Conservation (phyloP, 2,329 filamentous ascomycete genomes). For the Venturia pyrina region DNA sequence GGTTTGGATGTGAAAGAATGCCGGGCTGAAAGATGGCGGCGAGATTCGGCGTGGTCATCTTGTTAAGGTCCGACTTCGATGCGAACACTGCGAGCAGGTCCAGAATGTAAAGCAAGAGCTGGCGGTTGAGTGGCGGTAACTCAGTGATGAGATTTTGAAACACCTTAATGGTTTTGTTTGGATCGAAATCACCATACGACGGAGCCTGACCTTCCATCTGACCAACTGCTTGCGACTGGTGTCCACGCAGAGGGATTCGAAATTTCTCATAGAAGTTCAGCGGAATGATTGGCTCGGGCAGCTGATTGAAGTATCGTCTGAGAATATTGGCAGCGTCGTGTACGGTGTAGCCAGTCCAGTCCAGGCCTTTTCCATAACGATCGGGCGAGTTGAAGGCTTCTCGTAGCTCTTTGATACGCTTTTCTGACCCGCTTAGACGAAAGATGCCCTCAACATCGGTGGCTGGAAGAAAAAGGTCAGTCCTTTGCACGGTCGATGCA, state of each 20-base stretch:
- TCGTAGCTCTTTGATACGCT: constrained; percentile 95
- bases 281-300: constrained; percentile 93
- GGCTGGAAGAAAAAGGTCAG: constrained; percentile 41
- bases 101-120: constrained; percentile 88
- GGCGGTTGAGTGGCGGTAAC: constrained; percentile 82
- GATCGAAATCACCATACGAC: constrained; percentile 63
- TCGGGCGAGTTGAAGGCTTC: constrained; percentile 87
- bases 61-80: constrained; percentile 90
- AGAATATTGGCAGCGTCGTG: constrained; percentile 97
- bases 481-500: not conserved
- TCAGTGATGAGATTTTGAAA: constrained; percentile 91
- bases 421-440: constrained; percentile 88
- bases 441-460: constrained; percentile 96
- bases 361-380: constrained; percentile 88
- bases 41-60: constrained; percentile 91
- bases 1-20: constrained; percentile 83
- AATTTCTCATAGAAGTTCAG: constrained; percentile 88
- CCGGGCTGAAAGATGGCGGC: constrained; percentile 97
- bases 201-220: constrained; percentile 55
- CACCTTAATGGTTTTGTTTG: constrained; percentile 62
- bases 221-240: constrained; percentile 61
- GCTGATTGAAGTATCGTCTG: constrained; percentile 86
- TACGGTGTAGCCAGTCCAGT: constrained; percentile 96
- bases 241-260: constrained; percentile 63
- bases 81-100: constrained; percentile 94